Evolutionary conservation across 23 red algal species (phyloP).

Genomic region (Agarophyton chilense): DNA sequence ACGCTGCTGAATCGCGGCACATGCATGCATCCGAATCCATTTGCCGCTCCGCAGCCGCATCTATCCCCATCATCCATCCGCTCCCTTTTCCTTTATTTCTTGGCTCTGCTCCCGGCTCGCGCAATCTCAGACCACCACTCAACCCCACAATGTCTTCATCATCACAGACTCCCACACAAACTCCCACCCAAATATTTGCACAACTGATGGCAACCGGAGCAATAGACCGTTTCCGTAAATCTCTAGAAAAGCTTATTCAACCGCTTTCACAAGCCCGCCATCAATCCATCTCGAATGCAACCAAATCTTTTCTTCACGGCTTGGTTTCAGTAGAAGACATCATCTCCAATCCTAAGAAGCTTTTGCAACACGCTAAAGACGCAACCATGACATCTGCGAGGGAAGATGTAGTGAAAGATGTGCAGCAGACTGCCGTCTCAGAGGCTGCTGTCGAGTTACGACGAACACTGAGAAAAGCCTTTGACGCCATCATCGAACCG

Average conservation of each 20-base stretch:
- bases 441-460: neutral
- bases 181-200: constrained; percentile 8
- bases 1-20: neutral
- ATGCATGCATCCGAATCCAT: neutral
- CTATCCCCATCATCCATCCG: too few species aligned
- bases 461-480: neutral
- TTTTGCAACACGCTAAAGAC: neutral
- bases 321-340: neutral
- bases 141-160: constrained; percentile 1
- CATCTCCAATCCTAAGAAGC: neutral
- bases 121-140: too few species aligned
- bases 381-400: constrained; percentile 13
- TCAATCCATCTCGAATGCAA: constrained; percentile 9
- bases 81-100: too few species aligned
- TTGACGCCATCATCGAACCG: neutral
- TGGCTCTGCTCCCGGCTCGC: too few species aligned
- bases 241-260: constrained; percentile 11
- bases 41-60: too few species aligned
- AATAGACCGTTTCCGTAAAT: constrained; percentile 31
- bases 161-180: neutral
- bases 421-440: constrained; percentile 18
- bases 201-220: constrained; percentile 23
- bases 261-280: constrained; percentile 8
- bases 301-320: neutral
- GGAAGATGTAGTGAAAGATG: constrained; percentile 9